Evolutionary conservation across 768 basidiomycete species (phyloP).

Genomic region (Russula abietina): DNA sequence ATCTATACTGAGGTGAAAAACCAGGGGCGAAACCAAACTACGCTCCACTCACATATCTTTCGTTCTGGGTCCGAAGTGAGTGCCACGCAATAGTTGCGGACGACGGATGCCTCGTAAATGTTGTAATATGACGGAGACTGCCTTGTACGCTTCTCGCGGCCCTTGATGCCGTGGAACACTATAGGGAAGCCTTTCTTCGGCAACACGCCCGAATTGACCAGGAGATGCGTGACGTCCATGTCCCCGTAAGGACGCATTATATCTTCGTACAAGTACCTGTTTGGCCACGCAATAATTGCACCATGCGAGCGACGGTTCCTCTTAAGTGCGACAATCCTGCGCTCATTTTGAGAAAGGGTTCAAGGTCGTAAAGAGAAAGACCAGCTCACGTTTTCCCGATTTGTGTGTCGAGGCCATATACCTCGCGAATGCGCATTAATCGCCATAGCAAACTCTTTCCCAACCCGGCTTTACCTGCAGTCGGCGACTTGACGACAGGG

Average conservation of each 20-base stretch:
- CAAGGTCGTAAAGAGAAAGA: neutral
- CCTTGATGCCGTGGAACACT: conserved; percentile 34
- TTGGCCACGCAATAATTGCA: conserved; percentile 51
- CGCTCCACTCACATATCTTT: conserved; percentile 29
- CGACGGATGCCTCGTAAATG: conserved; percentile 34
- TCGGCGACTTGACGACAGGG: conserved; percentile 33
- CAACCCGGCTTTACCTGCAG: conserved; percentile 30
- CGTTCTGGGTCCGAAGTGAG: conserved; percentile 29
- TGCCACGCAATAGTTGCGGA: conserved; percentile 31
- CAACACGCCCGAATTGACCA: conserved; percentile 30
- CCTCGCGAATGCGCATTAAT: conserved; percentile 30
- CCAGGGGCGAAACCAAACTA: neutral
- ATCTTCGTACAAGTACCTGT: conserved; percentile 38
- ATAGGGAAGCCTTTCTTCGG: conserved; percentile 29
- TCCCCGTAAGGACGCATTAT: conserved; percentile 32
- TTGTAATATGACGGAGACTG: conserved; percentile 40
- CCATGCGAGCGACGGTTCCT: conserved; percentile 24
- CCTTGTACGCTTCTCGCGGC: conserved; percentile 33
- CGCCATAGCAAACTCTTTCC: conserved; percentile 34
- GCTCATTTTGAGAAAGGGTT: conserved; percentile 3
- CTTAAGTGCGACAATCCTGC: conserved; percentile 21
- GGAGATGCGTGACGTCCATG: conserved; percentile 26
- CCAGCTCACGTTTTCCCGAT: conserved; percentile 32
- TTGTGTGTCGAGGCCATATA: conserved; percentile 29
- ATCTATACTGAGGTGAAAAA: conserved; percentile 18